Evolutionary conservation across 768 basidiomycete species (phyloP).

Genomic region (Boletus rufocinnamomeus): DNA sequence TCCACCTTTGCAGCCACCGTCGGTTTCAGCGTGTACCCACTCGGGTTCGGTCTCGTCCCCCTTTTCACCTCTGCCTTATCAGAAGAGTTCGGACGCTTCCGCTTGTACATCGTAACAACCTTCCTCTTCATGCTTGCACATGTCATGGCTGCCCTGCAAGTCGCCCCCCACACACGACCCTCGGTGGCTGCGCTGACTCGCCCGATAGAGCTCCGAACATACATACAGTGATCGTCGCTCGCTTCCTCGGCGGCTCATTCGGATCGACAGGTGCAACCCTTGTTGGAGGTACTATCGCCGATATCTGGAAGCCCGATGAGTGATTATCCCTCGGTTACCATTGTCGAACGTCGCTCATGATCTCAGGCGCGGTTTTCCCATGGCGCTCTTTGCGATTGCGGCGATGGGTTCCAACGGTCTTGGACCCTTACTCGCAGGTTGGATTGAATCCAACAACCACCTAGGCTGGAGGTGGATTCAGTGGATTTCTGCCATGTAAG

Average conservation of each 20-base stretch:
- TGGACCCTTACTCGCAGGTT: constrained; percentile 64
- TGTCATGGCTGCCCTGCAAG: constrained; percentile 39
- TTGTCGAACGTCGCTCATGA: constrained; percentile 11
- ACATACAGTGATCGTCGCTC: constrained; percentile 62
- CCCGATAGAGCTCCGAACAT: constrained; percentile 44
- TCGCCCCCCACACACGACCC: not conserved
- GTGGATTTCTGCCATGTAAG: constrained; percentile 72
- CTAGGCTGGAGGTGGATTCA: constrained; percentile 84
- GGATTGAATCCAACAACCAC: constrained; percentile 59
- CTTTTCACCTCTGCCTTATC: constrained; percentile 69
- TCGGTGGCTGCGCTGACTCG: constrained; percentile 6
- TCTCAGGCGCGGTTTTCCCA: constrained; percentile 70
- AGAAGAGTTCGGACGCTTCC: constrained; percentile 70
- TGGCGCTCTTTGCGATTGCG: constrained; percentile 67
- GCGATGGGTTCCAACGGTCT: constrained; percentile 64
- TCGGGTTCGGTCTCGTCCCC: constrained; percentile 65
- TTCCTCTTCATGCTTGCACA: constrained; percentile 54
- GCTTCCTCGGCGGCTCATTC: constrained; percentile 66
- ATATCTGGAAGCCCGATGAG: constrained; percentile 67
- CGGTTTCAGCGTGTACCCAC: constrained; percentile 52
- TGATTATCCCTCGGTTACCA: constrained; percentile 32
- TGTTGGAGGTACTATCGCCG: constrained; percentile 74
- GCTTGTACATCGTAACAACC: constrained; percentile 54
- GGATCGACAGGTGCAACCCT: constrained; percentile 72
- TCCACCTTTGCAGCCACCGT: constrained; percentile 48